Base-by-base conservation (phyloP, 139 green algal genomes). In the Tetraselmis chui region DNA sequence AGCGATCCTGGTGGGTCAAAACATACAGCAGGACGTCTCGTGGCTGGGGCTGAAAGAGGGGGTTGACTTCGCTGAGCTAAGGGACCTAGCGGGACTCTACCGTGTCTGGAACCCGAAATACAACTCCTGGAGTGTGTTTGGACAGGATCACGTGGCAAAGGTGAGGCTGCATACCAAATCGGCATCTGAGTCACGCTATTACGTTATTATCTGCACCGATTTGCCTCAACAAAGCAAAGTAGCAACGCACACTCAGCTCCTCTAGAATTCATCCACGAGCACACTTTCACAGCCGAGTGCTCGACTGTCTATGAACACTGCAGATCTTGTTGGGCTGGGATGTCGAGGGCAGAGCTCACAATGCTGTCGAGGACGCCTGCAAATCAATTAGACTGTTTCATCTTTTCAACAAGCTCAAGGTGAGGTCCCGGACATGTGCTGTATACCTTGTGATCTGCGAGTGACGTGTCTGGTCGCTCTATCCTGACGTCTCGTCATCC, bases 381-480 rank as follows among this genome's bases (percentile, higher is more conserved):
- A 98, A 97, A 84, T 94, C 87, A n/a, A 92, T 98, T n/a, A 86
- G 91, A 25, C 89, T 98, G 31, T 98, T 95, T 86, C 94, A 95
- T 45, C 84, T 93, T 75, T 93, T 95, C 83, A 78, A 89, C 30
- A 82, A 88, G 29, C 79, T 95, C 29, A 79, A 92, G 31, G 1
- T 76, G 1, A 74, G 92, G 32, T 81, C 85, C 2, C 31, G n/a
- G n/a, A n/a, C n/a, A n/a, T n/a, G n/a, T n/a, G n/a, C n/a, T n/a
- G n/a, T n/a, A n/a, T n/a, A n/a, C n/a, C n/a, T n/a, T n/a, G n/a
- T n/a, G n/a, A n/a, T n/a, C n/a, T n/a, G n/a, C n/a, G n/a, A n/a
- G n/a, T n/a, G n/a, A n/a, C n/a, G n/a, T n/a, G n/a, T n/a, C n/a
- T n/a, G n/a, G n/a, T n/a, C n/a, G n/a, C n/a, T n/a, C n/a, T n/a